Percentiles rank a stretch among this genome's conserved stretches.
Evolutionary conservation across 2,329 filamentous ascomycete genomes (phyloP).

Genomic region (Fusarium paranaense): DNA sequence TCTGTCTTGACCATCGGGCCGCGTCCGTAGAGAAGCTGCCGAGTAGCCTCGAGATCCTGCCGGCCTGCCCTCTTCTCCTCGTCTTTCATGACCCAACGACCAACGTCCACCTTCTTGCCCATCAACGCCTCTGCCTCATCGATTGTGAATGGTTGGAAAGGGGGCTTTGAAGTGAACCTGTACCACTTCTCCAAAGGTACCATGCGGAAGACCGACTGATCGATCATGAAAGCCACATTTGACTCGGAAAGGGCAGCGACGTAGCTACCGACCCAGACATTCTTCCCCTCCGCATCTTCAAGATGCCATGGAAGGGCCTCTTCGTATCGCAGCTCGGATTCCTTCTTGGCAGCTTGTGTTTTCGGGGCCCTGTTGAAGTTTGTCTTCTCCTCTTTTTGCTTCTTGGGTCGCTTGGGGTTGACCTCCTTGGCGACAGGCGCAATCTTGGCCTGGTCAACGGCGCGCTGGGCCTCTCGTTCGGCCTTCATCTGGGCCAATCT

Average conservation of each 20-base stretch:
- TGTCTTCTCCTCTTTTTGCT: constrained; percentile 85
- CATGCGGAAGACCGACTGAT: constrained; percentile 80
- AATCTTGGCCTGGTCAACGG: constrained; percentile 91
- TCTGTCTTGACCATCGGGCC: constrained; percentile 75
- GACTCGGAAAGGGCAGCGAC: constrained; percentile 89
- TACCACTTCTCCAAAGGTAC: constrained; percentile 97
- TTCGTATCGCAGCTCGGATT: constrained; percentile 83
- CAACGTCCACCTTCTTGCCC: constrained; percentile 80
- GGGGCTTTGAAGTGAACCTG: constrained; percentile 83
- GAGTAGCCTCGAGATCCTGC: constrained; percentile 71
- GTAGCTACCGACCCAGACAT: constrained; percentile 93
- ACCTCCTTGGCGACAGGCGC: constrained; percentile 79
- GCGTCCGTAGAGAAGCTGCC: constrained; percentile 62
- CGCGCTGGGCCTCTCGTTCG: constrained; percentile 86
- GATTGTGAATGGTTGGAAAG: constrained; percentile 80
- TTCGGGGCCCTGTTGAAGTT: constrained; percentile 86
- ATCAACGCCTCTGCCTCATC: constrained; percentile 89
- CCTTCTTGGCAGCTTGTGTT: constrained; percentile 82
- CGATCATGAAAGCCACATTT: constrained; percentile 82
- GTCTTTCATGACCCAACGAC: constrained; percentile 83
- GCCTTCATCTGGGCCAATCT: constrained; percentile 77
- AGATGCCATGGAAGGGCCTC: constrained; percentile 97
- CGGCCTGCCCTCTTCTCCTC: constrained; percentile 67
- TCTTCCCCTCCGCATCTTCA: constrained; percentile 95
- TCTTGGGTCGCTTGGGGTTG: constrained; percentile 64